Evolutionary conservation across 306 rosid genomes (phyloP), one percentile per base, ranked within the genome.

Genomic region (Canavalia gladiata): DNA sequence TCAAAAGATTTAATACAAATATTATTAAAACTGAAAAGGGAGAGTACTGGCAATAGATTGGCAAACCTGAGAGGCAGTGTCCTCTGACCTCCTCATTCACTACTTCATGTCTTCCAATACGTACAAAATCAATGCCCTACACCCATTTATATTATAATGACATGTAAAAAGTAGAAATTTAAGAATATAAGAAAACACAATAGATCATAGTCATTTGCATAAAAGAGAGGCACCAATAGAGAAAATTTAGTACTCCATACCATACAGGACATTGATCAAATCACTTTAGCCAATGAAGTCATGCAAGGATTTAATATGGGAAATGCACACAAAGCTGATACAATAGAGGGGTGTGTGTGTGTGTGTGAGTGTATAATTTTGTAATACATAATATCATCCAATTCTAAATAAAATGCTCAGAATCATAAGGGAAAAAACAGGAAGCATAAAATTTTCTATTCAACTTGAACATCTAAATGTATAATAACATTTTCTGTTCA

Each of bases 91-190:
- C 94, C 84, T 91, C 97, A 74, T 90, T 94, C 82, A 93, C 97
- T 42, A 83, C 93, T 81, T 87, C 95, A 59, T 79, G 86, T 82
- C 97, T 93, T 84, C 99, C 99, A 74, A 95, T 86, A 42, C 99
- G 94, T 57, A 95, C 52, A 89, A 93, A 95, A 86, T 95, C 95
- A 75, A 95, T 87, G 51, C 88, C 90, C 97, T 95, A 82, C 78
- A 82, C 78, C 75, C 47, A 60, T 79, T 80, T 46, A 82, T 35
- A 77, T 81, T 85, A 76, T 81, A 82, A 68, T 66, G 43, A 47
- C 71, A 72, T 37, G 52, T 52, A 74, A 33, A 47, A 52, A 41
- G 28, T 72, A 80, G 8, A 41, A 37, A 47, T n/a, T 57, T 57
- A 63, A 72, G 28, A 79, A 57, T 63, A 46, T 68, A 63, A 34